Percentiles rank a stretch among this genome's conserved stretches.
phyloP scores from a whole-genome alignment of 2,329 filamentous ascomycete genomes.

The Berkeleyomyces basicola region DNA sequence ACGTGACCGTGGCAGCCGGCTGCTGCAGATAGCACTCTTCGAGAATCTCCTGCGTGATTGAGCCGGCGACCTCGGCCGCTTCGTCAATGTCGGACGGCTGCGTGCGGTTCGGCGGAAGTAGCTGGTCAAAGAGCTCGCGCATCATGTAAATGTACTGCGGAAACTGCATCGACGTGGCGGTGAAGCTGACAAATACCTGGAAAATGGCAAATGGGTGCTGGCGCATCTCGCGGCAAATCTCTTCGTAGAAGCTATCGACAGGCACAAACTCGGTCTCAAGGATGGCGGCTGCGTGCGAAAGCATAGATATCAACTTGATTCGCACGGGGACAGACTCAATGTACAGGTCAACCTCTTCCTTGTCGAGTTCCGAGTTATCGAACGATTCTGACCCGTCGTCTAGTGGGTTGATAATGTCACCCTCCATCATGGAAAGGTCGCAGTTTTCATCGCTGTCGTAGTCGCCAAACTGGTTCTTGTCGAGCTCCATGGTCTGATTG shows the following conservation, averaged over 20 bases:
- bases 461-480: slow-evolving; percentile 43
- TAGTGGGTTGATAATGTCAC: neutral
- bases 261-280: slow-evolving; percentile 26
- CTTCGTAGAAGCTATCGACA: slow-evolving; percentile 40
- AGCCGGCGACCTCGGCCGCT: slow-evolving; percentile 22
- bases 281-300: slow-evolving; percentile 31
- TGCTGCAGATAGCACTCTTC: slow-evolving; percentile 47
- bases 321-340: slow-evolving; percentile 44
- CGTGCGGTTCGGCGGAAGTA: slow-evolving; percentile 27
- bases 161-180: slow-evolving; percentile 21
- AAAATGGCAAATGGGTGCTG: slow-evolving; percentile 11
- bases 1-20: slow-evolving; percentile 41
- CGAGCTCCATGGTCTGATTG: slow-evolving; percentile 33
- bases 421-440: slow-evolving; percentile 12
- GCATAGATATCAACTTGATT: slow-evolving; percentile 43
- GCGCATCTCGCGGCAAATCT: slow-evolving; percentile 31
- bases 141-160: slow-evolving; percentile 29
- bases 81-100: slow-evolving; percentile 26
- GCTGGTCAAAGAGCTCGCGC: slow-evolving; percentile 28
- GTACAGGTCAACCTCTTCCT: slow-evolving; percentile 16
- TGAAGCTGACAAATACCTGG: slow-evolving; percentile 9
- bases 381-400: slow-evolving; percentile 1
- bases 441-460: slow-evolving; percentile 25
- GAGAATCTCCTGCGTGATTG: slow-evolving; percentile 30
- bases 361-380: slow-evolving; percentile 4